Percentiles rank a stretch among this genome's conserved stretches.
These are phyloP conservation scores for Lachancea dasiensis DNA, from an alignment of 805 yeast genomes.

Conservation along the genomic window DNA sequence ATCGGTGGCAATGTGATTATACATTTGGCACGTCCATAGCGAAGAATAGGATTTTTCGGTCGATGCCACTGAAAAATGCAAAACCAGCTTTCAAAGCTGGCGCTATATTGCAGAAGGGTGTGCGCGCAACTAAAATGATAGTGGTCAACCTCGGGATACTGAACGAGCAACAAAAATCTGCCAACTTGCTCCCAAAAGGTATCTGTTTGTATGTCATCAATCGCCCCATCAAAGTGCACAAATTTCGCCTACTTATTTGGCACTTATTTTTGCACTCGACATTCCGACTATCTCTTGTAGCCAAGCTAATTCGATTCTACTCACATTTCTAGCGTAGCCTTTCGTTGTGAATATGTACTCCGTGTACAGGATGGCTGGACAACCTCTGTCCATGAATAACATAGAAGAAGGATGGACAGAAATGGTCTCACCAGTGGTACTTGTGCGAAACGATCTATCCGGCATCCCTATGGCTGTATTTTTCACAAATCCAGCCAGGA, in stretches of 20 bases:
- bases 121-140: no score
- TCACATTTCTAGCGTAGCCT: slow-evolving; percentile 89
- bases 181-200: no score
- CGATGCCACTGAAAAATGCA: no score
- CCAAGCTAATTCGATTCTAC: slow-evolving; percentile 78
- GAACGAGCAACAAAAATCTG: no score
- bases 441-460: slow-evolving; percentile 85
- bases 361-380: slow-evolving; percentile 87
- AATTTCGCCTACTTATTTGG: background rate
- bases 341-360: slow-evolving; percentile 91
- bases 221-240: background rate
- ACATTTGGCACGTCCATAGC: no score
- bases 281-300: slow-evolving; percentile 60
- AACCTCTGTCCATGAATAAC: slow-evolving; percentile 64
- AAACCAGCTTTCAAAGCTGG: no score
- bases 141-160: no score
- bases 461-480: slow-evolving; percentile 95
- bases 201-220: no score
- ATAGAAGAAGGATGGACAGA: slow-evolving; percentile 88
- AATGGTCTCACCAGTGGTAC: slow-evolving; percentile 74
- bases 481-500: slow-evolving; percentile 74
- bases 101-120: no score
- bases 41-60: no score
- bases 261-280: slow-evolving; percentile 5
- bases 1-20: no score